Percentiles rank a stretch among this genome's conserved stretches.
Evolutionary conservation across 768 basidiomycete species (phyloP).

Genomic region (Kondoa malvinella): DNA sequence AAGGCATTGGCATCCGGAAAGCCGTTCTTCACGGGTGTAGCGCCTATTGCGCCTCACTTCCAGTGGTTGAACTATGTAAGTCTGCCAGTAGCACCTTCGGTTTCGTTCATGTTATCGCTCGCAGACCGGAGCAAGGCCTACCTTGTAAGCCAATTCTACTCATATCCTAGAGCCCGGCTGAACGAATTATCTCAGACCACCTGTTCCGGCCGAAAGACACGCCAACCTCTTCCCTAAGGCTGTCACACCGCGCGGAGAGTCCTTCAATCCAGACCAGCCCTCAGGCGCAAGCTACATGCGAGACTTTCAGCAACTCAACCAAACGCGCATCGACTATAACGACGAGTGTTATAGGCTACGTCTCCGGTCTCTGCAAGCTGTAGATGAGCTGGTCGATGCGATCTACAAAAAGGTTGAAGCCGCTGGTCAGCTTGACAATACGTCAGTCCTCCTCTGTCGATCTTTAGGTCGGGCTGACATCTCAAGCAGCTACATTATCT

Average conservation of each 20-base stretch:
- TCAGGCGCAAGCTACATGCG: not conserved
- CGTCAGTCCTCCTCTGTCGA: constrained; percentile 18
- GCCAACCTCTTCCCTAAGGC: not conserved
- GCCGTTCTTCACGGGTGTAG: constrained; percentile 22
- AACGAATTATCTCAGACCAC: not conserved
- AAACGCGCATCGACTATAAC: constrained; percentile 11
- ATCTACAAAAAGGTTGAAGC: constrained; percentile 20
- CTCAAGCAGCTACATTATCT: no score
- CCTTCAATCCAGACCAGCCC: not conserved
- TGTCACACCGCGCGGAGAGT: not conserved
- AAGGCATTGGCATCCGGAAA: constrained; percentile 7
- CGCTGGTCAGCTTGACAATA: constrained; percentile 20
- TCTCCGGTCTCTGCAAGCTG: constrained; percentile 18
- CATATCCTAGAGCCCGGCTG: not conserved
- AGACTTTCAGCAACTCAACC: not conserved
- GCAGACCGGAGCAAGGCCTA: no score
- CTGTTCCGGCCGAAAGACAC: not conserved
- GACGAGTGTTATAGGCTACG: constrained; percentile 22
- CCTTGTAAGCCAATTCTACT: no score
- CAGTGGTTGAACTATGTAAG: not conserved
- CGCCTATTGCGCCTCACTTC: not conserved
- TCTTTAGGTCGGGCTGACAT: no score
- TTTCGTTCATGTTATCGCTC: no score
- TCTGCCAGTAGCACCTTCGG: no score
- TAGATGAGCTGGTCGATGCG: constrained; percentile 22